These are phyloP conservation scores for Euphorbia lathyris DNA, from an alignment of 345 rosid genomes.

Conservation along the genomic window DNA sequence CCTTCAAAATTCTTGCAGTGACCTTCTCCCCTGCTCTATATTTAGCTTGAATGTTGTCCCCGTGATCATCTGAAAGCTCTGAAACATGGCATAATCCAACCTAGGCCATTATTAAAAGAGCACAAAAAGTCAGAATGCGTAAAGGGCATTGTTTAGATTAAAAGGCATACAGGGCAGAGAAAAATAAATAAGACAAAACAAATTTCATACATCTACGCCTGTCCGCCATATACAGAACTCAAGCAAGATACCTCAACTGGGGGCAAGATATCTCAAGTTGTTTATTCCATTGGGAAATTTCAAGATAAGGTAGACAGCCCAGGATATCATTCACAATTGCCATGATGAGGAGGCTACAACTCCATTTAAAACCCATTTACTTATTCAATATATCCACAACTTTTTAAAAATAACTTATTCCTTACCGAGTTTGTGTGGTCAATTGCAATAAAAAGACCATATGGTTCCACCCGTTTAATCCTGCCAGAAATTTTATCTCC, in stretches of 20 bases:
- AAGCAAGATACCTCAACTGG: background rate
- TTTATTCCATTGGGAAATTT: background rate
- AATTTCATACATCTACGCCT: background rate
- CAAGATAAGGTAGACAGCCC: background rate
- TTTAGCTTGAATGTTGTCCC: slow-evolving; percentile 51
- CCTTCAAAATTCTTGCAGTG: slow-evolving; percentile 81
- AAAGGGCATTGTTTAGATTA: background rate
- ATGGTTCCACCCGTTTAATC: slow-evolving; percentile 76
- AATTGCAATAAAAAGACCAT: slow-evolving; percentile 71
- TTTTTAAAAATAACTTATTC: slow-evolving; percentile 12
- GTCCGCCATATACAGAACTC: background rate
- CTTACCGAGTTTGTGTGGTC: slow-evolving; percentile 68
- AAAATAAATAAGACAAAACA: too few species aligned
- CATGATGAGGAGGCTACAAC: background rate
- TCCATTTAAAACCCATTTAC: background rate
- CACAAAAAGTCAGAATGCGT: background rate
- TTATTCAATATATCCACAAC: background rate
- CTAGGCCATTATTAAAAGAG: slow-evolving; percentile 33
- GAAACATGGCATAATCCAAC: slow-evolving; percentile 93
- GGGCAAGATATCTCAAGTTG: background rate
- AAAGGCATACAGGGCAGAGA: background rate
- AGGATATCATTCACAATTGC: background rate
- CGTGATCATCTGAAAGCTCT: slow-evolving; percentile 62
- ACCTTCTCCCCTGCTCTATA: slow-evolving; percentile 77
- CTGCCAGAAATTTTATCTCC: slow-evolving; percentile 64